Evolutionary conservation across 106 monocot species (phyloP).

Genomic region (Triglochin maritima): DNA sequence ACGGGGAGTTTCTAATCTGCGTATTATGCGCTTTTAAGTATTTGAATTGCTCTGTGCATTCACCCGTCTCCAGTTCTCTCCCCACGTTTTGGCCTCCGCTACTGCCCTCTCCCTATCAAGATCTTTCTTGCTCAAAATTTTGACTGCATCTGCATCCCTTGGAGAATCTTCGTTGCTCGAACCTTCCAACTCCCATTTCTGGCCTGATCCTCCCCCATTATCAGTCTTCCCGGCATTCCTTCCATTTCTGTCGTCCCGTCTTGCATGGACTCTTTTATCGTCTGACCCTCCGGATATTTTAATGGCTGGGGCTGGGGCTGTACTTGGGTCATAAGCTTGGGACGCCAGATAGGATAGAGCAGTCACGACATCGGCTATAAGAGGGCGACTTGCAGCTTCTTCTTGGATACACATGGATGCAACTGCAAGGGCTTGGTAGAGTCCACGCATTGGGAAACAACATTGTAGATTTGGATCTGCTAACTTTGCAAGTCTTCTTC

Average conservation of each 20-base stretch:
- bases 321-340: conserved; percentile 42
- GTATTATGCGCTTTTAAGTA: too few species aligned
- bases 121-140: conserved; percentile 28
- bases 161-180: conserved; percentile 32
- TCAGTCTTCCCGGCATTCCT: conserved; percentile 6
- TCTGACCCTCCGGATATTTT: background rate
- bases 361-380: conserved; percentile 71
- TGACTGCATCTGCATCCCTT: conserved; percentile 3
- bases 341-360: conserved; percentile 62
- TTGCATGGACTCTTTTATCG: background rate
- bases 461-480: conserved; percentile 59
- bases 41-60: too few species aligned
- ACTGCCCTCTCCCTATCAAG: conserved; percentile 44
- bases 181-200: conserved; percentile 8
- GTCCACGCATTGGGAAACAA: conserved; percentile 56
- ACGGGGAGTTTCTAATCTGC: too few species aligned
- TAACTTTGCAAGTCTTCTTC: conserved; percentile 46
- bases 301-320: background rate
- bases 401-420: conserved; percentile 88
- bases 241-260: background rate
- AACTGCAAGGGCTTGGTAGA: conserved; percentile 74
- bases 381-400: conserved; percentile 53
- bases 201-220: conserved; percentile 8
- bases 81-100: conserved; percentile 81
- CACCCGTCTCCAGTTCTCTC: conserved; percentile 42